These are phyloP conservation scores for Lichtheimia ornata DNA, from an alignment of 371 early-diverging fungal genomes.

Conservation along the genomic window DNA sequence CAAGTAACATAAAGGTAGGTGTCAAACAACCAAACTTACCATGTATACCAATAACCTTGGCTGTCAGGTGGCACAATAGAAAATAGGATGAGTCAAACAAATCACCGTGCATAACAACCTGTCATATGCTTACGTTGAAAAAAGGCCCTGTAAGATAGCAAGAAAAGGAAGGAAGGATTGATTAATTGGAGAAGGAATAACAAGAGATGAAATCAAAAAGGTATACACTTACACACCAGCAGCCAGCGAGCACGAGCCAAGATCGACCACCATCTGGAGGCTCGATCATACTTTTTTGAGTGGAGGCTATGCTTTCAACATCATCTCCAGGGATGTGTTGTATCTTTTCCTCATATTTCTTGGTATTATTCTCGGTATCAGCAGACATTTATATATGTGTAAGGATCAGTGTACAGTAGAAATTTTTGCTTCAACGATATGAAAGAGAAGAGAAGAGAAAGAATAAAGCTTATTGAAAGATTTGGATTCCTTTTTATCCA, in stretches of 20 bases:
- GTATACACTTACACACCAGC: conserved; percentile 33
- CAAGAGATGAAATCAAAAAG: not conserved
- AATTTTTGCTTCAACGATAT: not conserved
- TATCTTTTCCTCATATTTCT: not conserved
- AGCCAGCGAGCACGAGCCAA: conserved; percentile 34
- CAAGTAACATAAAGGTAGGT: not conserved
- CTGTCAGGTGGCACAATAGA: conserved; percentile 9
- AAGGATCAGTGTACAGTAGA: too few species aligned
- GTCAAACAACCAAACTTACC: conserved; percentile 12
- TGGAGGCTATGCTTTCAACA: conserved; percentile 8
- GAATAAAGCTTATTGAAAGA: not conserved
- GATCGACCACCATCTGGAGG: conserved; percentile 37
- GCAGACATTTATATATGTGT: not conserved
- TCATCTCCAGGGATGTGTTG: not conserved
- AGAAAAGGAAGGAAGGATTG: not conserved
- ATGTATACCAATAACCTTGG: conserved; percentile 39
- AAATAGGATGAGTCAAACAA: conserved; percentile 1
- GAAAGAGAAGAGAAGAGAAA: not conserved
- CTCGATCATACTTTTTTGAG: not conserved
- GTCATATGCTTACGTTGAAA: conserved; percentile 35
- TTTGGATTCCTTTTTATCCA: not conserved
- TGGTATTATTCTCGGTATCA: not conserved
- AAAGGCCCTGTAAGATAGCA: conserved; percentile 25
- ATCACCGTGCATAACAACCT: not conserved
- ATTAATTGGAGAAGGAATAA: not conserved